Conservation (phyloP, 768 basidiomycete genomes). For the Gautieria morchelliformis region DNA sequence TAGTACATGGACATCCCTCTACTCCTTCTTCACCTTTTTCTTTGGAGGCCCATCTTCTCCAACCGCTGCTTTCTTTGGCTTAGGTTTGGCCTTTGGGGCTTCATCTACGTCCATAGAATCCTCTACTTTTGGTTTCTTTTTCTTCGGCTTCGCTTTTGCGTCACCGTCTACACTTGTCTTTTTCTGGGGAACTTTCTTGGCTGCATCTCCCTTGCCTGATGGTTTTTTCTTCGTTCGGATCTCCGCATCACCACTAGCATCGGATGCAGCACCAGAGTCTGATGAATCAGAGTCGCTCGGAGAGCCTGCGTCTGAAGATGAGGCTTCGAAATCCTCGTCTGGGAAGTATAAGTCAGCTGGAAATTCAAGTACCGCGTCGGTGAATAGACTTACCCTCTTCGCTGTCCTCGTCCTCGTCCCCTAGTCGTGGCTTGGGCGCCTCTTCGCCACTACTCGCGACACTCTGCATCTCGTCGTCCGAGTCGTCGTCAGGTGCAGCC, state of each 20-base stretch:
- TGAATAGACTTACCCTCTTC: constrained; percentile 44
- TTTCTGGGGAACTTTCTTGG: constrained; percentile 7
- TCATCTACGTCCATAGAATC: constrained; percentile 40
- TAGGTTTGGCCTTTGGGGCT: constrained; percentile 30
- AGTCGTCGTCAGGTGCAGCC: constrained; percentile 59
- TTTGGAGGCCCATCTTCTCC: constrained; percentile 50
- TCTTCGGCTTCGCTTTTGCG: constrained; percentile 20
- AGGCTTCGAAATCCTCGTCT: constrained; percentile 91
- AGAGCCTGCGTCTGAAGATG: constrained; percentile 80
- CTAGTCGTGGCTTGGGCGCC: constrained; percentile 38
- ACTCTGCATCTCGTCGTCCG: constrained; percentile 76
- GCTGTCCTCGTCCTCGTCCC: constrained; percentile 68
- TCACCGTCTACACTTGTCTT: constrained; percentile 25
- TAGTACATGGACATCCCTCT: neutral
- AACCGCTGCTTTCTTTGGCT: constrained; percentile 24
- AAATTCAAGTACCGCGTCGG: constrained; percentile 2
- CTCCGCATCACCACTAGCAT: constrained; percentile 72
- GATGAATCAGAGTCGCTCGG: constrained; percentile 60
- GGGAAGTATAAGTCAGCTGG: constrained; percentile 7
- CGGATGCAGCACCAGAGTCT: constrained; percentile 68
- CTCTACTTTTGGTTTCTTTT: constrained; percentile 33
- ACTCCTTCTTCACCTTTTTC: constrained; percentile 62
- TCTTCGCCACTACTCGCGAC: constrained; percentile 63
- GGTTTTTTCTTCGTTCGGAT: constrained; percentile 31
- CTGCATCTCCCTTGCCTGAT: constrained; percentile 9